Conservation (phyloP, 2,329 filamentous ascomycete species). For the Cordyceps cateniannulata region DNA sequence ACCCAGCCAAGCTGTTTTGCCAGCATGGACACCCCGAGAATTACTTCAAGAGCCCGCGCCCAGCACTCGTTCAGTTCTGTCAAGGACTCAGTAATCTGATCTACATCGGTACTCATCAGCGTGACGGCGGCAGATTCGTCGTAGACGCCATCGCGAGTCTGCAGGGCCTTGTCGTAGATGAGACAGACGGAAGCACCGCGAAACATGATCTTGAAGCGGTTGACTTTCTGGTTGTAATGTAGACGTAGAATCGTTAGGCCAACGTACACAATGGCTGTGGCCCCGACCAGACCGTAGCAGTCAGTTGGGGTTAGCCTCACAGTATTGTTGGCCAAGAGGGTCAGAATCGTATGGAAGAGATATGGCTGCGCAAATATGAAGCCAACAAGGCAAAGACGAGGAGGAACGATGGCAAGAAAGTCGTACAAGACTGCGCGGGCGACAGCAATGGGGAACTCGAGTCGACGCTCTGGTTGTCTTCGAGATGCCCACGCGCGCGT, state of each 20-base stretch:
- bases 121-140: slow-evolving; percentile 15
- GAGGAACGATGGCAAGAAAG: neutral
- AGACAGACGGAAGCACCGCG: slow-evolving; percentile 17
- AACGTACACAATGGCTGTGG: slow-evolving; percentile 17
- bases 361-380: slow-evolving; percentile 15
- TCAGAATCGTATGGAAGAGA: slow-evolving; percentile 12
- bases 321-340: neutral
- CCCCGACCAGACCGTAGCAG: slow-evolving; percentile 16
- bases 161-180: slow-evolving; percentile 18
- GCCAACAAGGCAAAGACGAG: slow-evolving; percentile 8
- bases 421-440: neutral
- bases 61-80: slow-evolving; percentile 17
- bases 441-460: slow-evolving; percentile 8
- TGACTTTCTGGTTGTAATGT: slow-evolving; percentile 16
- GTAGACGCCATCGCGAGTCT: slow-evolving; percentile 11
- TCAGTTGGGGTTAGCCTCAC: neutral
- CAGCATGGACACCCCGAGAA: slow-evolving; percentile 15
- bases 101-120: slow-evolving; percentile 16
- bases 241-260: slow-evolving; percentile 16
- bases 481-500: slow-evolving; percentile 12
- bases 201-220: slow-evolving; percentile 18
- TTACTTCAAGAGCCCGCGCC: slow-evolving; percentile 18
- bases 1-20: slow-evolving; percentile 18
- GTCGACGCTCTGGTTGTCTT: slow-evolving; percentile 6
- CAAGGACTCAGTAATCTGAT: slow-evolving; percentile 12